Evolutionary conservation across 805 yeast genomes (phyloP).

Genomic region (Alloascoidea hylecoeti): DNA sequence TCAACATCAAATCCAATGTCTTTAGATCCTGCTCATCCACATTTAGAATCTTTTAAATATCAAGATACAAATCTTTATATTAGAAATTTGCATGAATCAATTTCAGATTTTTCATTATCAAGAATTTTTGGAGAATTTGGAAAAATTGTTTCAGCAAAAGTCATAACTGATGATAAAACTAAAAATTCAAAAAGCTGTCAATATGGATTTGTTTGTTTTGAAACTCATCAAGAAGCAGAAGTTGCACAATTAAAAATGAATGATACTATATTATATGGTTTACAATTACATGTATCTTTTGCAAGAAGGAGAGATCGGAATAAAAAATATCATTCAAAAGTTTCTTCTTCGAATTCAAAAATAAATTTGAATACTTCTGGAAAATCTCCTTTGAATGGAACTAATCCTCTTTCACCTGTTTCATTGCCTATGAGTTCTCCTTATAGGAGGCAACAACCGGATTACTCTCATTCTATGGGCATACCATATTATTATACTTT

Average conservation of each 20-base stretch:
- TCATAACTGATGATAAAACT: constrained; percentile 22
- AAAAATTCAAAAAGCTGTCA: constrained; percentile 2
- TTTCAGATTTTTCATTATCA: constrained; percentile 32
- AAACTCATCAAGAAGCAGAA: constrained; percentile 3
- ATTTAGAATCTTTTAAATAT: no score
- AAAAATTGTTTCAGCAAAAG: constrained; percentile 28
- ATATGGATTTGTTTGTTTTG: constrained; percentile 24
- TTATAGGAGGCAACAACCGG: no score
- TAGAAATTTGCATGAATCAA: constrained; percentile 36
- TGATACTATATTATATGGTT: constrained; percentile 1
- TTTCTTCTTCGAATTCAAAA: no score
- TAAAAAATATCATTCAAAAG: no score
- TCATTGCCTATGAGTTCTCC: no score
- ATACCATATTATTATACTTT: no score
- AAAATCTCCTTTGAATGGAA: no score
- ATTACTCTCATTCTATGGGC: no score
- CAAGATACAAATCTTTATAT: constrained; percentile 35
- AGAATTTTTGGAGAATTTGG: constrained; percentile 25
- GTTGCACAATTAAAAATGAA: not conserved
- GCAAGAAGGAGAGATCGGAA: constrained; percentile 1
- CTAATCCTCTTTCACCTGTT: no score
- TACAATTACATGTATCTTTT: constrained; percentile 1
- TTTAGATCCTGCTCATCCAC: constrained; percentile 1
- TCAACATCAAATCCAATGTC: not conserved
- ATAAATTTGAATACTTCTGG: no score